These are phyloP conservation scores for Saccharum spontaneum DNA, from an alignment of 176 grass and related monocot species.

Conservation along the genomic window DNA sequence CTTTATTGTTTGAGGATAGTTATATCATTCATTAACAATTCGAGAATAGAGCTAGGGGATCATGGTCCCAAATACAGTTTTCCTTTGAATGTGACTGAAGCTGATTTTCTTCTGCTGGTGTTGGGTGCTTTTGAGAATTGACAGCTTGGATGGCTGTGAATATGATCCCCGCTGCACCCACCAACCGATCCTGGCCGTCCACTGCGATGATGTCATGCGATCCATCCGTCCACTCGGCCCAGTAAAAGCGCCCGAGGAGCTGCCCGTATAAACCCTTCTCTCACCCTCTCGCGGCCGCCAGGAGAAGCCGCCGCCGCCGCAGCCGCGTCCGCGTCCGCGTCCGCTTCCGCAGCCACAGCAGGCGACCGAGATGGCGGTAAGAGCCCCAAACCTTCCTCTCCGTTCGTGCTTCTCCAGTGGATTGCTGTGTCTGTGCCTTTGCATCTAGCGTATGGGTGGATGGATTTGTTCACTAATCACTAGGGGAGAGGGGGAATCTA, in stretches of 20 bases:
- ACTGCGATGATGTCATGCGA: neutral
- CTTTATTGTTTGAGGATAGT: no score
- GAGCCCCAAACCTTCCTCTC: neutral
- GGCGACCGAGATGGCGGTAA: neutral
- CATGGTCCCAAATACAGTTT: no score
- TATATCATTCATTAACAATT: no score
- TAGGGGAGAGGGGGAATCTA: neutral
- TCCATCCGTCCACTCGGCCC: neutral
- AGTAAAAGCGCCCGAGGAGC: neutral
- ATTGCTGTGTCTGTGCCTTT: neutral
- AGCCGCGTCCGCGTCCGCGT: neutral
- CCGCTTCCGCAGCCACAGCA: neutral
- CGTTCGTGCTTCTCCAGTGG: neutral
- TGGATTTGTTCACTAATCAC: neutral
- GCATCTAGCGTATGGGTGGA: neutral
- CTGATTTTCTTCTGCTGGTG: no score
- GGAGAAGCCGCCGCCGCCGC: neutral
- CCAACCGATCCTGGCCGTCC: constrained; percentile 27
- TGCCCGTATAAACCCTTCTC: neutral
- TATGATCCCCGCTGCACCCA: neutral
- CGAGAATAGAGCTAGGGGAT: no score
- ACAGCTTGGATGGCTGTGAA: no score
- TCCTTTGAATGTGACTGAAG: no score
- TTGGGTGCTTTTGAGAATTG: no score
- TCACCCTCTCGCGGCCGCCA: neutral